Evolutionary conservation across 768 basidiomycete species (phyloP), one percentile per base, ranked within the genome.

Genomic region (Hygrocybe punicea): DNA sequence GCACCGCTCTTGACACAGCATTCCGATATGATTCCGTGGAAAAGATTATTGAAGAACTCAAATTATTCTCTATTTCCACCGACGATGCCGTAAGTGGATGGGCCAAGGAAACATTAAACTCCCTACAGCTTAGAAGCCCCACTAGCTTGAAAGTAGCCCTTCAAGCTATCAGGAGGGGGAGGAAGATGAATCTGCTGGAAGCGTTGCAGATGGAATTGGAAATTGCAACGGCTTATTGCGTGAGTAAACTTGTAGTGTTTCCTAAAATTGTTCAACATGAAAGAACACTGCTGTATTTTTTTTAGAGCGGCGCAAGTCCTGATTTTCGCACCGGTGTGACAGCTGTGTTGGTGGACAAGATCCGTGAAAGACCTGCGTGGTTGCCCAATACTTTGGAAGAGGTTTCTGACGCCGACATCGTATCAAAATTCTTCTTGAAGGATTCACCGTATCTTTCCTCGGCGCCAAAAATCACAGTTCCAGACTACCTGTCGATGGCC

Each of bases 71-170:
- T 6, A 64, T 64, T 16, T 69, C 75, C 53, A 63, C 74, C 16
- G 77, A 80, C 64, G 67, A 71, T 44, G 73, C 70, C 10, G 76
- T 93, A 51, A 77, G 77, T 50, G 67, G 71, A 40, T 98, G 95
- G 94, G 95, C 96, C 5, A 70, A 74, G 56, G 69, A 80, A 56
- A 93, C 93, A 3, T 70, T 90, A 56, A 73, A 76, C 13, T 73
- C 75, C 33, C 73, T 99, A 56, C 75, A 82, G 39, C 61, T 80
- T 62, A 83, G 92, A 40, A 94, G 93, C 71, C 96, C 96, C 10
- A 97, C 95, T 1, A 94, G 93, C 63, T 78, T 98, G 62, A 91
- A 91, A 69, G 88, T 98, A 35, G 83, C 95, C n/a, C 77, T 98
- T 19, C 74, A 80, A 63, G 90, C 91, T 1, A 81, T 94, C 54